These are phyloP conservation scores for Petrea volubilis DNA, from an alignment of 257 asterid genomes.

Conservation along the genomic window DNA sequence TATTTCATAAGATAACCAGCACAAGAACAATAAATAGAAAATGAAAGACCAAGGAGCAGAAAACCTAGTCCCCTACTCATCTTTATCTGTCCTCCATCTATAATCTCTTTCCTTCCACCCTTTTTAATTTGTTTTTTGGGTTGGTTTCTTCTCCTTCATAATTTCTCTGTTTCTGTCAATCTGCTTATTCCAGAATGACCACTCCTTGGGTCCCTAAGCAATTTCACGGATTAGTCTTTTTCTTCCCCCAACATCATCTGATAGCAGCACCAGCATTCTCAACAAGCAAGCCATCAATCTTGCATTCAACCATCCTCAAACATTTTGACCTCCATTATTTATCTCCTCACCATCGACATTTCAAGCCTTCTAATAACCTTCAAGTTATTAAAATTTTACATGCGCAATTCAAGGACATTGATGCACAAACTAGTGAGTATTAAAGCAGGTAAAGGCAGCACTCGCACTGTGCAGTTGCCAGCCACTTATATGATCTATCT, in stretches of 20 bases:
- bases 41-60: not conserved
- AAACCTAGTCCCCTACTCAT: not conserved
- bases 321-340: not conserved
- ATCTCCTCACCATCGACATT: not conserved
- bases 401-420: not conserved
- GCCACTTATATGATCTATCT: not conserved
- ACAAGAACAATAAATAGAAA: not conserved
- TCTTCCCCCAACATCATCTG: not conserved
- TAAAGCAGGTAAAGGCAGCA: not conserved
- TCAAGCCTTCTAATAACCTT: conserved; percentile 6
- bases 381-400: not conserved
- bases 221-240: not conserved
- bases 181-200: not conserved
- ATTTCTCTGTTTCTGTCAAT: too few relatives aligned
- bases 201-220: not conserved
- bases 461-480: not conserved
- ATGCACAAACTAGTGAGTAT: not conserved
- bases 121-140: not conserved
- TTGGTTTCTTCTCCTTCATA: not conserved
- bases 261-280: not conserved
- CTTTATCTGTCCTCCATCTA: not conserved
- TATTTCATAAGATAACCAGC: not conserved
- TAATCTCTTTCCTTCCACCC: not conserved
- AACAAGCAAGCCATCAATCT: conserved; percentile 9
- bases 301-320: not conserved